Base-by-base conservation (phyloP, 2,329 filamentous ascomycete genomes). In the Pyrenochaeta sp. region DNA sequence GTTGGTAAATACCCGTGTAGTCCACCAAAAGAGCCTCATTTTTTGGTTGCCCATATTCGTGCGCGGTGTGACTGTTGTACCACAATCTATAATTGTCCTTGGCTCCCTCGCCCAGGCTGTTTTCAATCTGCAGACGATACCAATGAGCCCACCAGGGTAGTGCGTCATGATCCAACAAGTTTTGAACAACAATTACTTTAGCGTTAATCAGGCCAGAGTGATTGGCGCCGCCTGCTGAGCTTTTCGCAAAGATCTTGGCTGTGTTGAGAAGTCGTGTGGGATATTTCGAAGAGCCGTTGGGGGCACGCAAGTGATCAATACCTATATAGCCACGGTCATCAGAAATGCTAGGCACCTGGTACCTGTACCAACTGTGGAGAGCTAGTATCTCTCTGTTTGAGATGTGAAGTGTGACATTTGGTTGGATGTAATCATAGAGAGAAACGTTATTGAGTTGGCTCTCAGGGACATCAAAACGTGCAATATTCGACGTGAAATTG, bases 101-200 rank as follows among this genome's bases (percentile, higher is more conserved):
- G 30, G 23, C 33, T 3, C 11, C 6, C 10, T 39, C 23, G 17
- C 51, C 51, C 3, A 51, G 40, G 15, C 15, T n/a, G 18, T 29
- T 40, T 11, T 18, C 23, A 11, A 54, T 47, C 27, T 44, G 35
- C 14, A 12, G 20, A 14, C 17, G 7, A 30, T 54, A 54, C 51
- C 51, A 54, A 31, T 54, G 36, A 4, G 47, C 51, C n/a, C 43
- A 37, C 51, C 51, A 54, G 10, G 51, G 51, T 29, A 46, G 51
- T n/a, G 51, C 51, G 17, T 50, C 51, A n/a, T 51, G 36, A 30
- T 54, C 51, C 11, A 44, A 14, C 15, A 43, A 11, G 29, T 50
- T 48, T 10, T 54, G 33, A 14, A 54, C 32, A 14, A 54, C 51
- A 29, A 54, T 54, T 6, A 45, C 21, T 21, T 54, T 54, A 37